Conservation (phyloP, 257 asterid genomes). For the Solanum ossicruentum region DNA sequence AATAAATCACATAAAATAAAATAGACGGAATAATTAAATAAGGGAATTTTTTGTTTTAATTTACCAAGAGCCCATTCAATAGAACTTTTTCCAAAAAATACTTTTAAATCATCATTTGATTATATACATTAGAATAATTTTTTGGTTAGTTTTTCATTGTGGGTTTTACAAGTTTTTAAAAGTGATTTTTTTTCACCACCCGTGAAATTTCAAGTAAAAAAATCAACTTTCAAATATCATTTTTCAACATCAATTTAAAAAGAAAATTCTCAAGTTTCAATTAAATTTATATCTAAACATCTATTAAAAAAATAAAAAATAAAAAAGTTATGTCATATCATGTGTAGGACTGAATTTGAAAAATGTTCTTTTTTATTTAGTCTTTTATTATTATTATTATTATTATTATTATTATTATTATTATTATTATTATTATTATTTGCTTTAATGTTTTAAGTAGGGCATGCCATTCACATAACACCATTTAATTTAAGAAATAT, state of each 20-base stretch:
- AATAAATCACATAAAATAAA: too few species aligned
- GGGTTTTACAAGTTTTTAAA: too few species aligned
- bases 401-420: too few species aligned
- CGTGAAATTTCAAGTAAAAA: neutral
- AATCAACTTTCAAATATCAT: too few species aligned
- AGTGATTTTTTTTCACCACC: neutral
- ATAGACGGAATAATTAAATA: too few species aligned
- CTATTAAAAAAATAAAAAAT: neutral
- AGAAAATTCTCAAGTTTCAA: neutral
- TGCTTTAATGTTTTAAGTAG: neutral
- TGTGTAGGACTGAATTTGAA: neutral
- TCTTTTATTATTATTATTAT: neutral
- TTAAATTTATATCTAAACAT: neutral
- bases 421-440: neutral
- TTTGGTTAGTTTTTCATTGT: neutral
- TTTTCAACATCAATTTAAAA: too few species aligned
- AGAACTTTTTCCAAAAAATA: too few species aligned
- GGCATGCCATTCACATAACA: constrained; percentile 13
- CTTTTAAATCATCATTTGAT: neutral
- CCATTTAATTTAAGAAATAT: constrained; percentile 10
- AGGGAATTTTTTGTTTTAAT: too few species aligned
- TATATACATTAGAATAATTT: neutral
- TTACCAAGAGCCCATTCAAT: too few species aligned
- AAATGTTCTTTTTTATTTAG: neutral
- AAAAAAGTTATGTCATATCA: neutral